These are phyloP conservation scores for Melanogaster broomeanus DNA, from an alignment of 768 basidiomycete species.

Conservation along the genomic window DNA sequence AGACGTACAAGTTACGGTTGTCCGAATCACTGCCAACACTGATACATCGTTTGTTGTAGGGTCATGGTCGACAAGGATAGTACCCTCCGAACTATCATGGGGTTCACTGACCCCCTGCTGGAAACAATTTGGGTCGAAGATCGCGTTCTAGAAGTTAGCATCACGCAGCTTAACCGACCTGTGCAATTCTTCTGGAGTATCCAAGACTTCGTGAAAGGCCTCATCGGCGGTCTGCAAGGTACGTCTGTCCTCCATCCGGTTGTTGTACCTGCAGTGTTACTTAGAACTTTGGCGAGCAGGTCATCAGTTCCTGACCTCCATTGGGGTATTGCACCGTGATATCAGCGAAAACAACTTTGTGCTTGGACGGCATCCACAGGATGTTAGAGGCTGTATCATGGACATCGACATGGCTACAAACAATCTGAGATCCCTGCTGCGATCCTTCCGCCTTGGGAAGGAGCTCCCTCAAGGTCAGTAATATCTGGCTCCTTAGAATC, in stretches of 20 bases:
- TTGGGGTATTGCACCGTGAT: slow-evolving; percentile 27
- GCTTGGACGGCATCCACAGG: slow-evolving; percentile 11
- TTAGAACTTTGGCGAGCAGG: too few species aligned
- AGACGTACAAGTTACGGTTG: background rate
- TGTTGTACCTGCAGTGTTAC: background rate
- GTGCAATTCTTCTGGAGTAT: too few species aligned
- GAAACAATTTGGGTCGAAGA: too few species aligned
- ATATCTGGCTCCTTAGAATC: background rate
- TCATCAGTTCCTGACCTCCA: too few species aligned
- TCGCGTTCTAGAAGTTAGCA: too few species aligned
- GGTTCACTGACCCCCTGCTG: too few species aligned
- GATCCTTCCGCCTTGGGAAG: background rate
- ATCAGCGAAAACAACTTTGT: slow-evolving; percentile 35
- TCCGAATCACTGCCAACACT: background rate
- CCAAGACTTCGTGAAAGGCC: too few species aligned
- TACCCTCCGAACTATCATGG: too few species aligned
- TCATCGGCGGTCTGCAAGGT: background rate
- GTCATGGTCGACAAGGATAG: too few species aligned
- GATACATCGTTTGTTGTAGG: background rate
- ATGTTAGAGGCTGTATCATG: slow-evolving; percentile 15
- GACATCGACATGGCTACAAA: slow-evolving; percentile 20
- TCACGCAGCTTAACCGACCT: too few species aligned
- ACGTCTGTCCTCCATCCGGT: background rate
- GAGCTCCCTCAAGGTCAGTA: too few species aligned
- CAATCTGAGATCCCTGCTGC: background rate